A percentile compares a stretch with the other conserved stretches of the same genome.
phyloP scores from a whole-genome alignment of 2,329 filamentous ascomycete species.

The Endocalyx cinctus region DNA sequence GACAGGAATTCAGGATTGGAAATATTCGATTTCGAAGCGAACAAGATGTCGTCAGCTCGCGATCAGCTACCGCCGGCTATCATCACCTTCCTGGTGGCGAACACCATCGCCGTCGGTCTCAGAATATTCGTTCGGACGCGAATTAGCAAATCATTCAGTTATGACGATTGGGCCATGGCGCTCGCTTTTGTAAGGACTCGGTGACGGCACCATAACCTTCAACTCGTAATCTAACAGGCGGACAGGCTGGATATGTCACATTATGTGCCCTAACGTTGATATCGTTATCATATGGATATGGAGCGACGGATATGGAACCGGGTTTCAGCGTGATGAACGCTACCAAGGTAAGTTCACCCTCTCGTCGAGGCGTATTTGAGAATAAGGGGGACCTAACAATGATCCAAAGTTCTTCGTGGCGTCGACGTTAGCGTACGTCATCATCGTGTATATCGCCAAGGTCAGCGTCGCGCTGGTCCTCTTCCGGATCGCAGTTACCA shows the following conservation, averaged over 20 bases:
- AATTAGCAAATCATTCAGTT: conserved; percentile 16
- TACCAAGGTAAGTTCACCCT: conserved; percentile 7
- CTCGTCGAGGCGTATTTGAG: not conserved
- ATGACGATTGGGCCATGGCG: conserved; percentile 14
- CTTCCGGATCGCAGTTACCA: conserved; percentile 13
- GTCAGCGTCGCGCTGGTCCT: conserved; percentile 14
- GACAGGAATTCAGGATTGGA: conserved; percentile 4
- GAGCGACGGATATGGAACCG: conserved; percentile 2
- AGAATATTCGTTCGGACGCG: conserved; percentile 11
- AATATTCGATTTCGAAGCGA: not conserved
- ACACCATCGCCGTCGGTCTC: conserved; percentile 10
- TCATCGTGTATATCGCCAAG: conserved; percentile 14
- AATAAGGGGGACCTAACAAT: conserved; percentile 1
- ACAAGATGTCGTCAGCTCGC: conserved; percentile 17
- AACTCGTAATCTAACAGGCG: not conserved
- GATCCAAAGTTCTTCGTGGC: conserved; percentile 12
- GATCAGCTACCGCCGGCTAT: conserved; percentile 14
- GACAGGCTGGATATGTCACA: conserved; percentile 10
- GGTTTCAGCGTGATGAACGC: conserved; percentile 6
- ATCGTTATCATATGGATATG: conserved; percentile 11
- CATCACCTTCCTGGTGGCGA: conserved; percentile 13
- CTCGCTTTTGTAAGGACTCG: conserved; percentile 14
- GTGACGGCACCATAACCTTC: too few relatives aligned
- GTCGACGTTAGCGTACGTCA: conserved; percentile 12
- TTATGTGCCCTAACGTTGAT: conserved; percentile 12